Conservation (phyloP, 371 early-diverging fungal genomes). For the Blakeslea trispora region DNA sequence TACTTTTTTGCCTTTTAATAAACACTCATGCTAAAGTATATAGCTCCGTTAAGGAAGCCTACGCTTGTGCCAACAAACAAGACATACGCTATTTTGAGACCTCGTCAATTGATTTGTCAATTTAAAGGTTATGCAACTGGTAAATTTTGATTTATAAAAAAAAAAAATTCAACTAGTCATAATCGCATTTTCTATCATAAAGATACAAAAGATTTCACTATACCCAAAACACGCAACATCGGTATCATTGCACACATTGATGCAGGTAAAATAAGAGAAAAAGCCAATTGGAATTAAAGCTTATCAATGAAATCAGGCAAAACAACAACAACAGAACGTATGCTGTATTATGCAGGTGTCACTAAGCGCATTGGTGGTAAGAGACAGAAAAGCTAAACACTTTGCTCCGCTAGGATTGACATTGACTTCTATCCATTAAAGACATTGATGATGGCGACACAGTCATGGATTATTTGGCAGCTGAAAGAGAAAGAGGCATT, state of each 20-base stretch:
- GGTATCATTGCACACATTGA: conserved; percentile 98
- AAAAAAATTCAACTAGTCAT: too few species aligned
- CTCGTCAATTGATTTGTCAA: conserved; percentile 1
- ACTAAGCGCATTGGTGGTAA: conserved; percentile 83
- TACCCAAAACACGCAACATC: conserved; percentile 82
- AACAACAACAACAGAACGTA: conserved; percentile 97
- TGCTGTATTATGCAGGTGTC: conserved; percentile 93
- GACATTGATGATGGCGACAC: conserved; percentile 93
- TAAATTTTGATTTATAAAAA: neutral
- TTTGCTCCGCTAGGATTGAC: neutral
- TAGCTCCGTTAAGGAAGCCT: conserved; percentile 5
- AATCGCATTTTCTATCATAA: too few species aligned
- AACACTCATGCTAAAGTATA: conserved; percentile 13
- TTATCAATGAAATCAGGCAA: conserved; percentile 57
- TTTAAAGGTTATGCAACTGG: conserved; percentile 19
- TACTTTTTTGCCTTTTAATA: too few species aligned
- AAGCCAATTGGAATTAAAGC: neutral
- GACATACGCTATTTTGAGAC: neutral
- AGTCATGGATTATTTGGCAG: conserved; percentile 90
- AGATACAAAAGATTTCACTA: conserved; percentile 53
- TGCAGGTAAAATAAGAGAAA: conserved; percentile 60
- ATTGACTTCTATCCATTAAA: neutral
- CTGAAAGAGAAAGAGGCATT: conserved; percentile 93
- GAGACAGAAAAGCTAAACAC: neutral
- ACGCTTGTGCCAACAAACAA: neutral